Evolutionary conservation across 352 stramenopile species (phyloP).

Genomic region (Pythium sukuiense): DNA sequence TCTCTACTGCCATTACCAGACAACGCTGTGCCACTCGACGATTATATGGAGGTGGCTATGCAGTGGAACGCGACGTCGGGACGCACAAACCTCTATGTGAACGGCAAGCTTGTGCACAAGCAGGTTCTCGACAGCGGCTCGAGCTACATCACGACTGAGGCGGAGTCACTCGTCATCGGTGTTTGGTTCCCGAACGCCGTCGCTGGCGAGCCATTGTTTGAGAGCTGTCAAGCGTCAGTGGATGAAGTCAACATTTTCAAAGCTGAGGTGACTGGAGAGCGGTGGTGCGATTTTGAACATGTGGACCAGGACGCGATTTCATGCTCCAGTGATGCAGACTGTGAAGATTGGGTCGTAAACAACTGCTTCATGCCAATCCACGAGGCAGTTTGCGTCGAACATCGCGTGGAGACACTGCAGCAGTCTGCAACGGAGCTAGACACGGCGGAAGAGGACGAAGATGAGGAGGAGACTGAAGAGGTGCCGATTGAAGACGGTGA

Average conservation of each 20-base stretch:
- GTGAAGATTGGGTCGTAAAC: constrained; percentile 38
- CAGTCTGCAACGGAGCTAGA: neutral
- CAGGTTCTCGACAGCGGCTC: constrained; percentile 4
- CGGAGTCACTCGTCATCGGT: constrained; percentile 43
- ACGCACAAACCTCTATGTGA: constrained; percentile 62
- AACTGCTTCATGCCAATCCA: constrained; percentile 70
- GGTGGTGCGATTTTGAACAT: constrained; percentile 65
- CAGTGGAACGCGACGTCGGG: constrained; percentile 61
- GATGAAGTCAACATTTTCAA: constrained; percentile 58
- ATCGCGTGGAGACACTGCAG: constrained; percentile 12
- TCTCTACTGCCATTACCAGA: constrained; percentile 3
- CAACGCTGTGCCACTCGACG: neutral
- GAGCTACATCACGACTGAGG: constrained; percentile 2
- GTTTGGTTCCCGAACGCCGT: constrained; percentile 74
- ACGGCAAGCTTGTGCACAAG: constrained; percentile 52
- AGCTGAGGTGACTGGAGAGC: constrained; percentile 48
- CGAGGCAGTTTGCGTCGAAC: constrained; percentile 44
- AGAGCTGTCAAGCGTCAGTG: constrained; percentile 45
- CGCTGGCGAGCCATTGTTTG: constrained; percentile 56
- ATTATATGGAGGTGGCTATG: constrained; percentile 54
- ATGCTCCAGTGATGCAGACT: constrained; percentile 41
- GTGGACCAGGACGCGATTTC: constrained; percentile 26
- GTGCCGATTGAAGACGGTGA: neutral
- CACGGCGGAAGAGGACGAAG: neutral
- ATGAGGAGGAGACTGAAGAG: neutral